Conservation (phyloP, 768 basidiomycete species). For the Royoungia palumana region DNA sequence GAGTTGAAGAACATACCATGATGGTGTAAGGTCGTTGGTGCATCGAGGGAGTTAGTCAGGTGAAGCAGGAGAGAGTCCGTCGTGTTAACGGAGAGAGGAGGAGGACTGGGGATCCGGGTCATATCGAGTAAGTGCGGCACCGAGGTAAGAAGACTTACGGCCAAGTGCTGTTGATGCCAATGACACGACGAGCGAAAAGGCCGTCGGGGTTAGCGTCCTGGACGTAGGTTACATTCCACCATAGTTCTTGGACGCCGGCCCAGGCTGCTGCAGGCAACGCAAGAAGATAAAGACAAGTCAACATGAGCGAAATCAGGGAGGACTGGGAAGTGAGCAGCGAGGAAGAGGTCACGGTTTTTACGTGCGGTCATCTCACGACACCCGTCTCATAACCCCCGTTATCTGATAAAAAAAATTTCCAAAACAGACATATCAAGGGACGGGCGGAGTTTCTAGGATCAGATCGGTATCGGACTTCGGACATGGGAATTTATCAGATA, state of each 20-base stretch:
- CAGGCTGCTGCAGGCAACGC: slow-evolving; percentile 36
- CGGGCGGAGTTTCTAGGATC: no score
- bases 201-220: slow-evolving; percentile 81
- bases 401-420: no score
- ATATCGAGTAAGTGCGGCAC: background rate
- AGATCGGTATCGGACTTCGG: background rate
- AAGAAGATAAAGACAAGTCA: slow-evolving; percentile 7
- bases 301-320: no score
- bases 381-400: no score
- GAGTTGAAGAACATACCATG: slow-evolving; percentile 96
- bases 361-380: no score
- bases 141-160: slow-evolving; percentile 54
- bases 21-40: slow-evolving; percentile 75
- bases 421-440: no score
- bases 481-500: slow-evolving; percentile 1
- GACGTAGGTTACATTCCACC: slow-evolving; percentile 93
- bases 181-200: slow-evolving; percentile 66
- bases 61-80: slow-evolving; percentile 78
- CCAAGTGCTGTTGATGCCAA: slow-evolving; percentile 93
- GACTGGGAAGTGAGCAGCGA: no score
- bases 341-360: no score
- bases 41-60: slow-evolving; percentile 65
- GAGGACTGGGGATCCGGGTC: slow-evolving; percentile 53
- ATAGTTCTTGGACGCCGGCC: slow-evolving; percentile 68
- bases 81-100: slow-evolving; percentile 69